Evolutionary conservation across 2,329 filamentous ascomycete genomes (phyloP).

Genomic region (Cladosporium sphaerospermum): DNA sequence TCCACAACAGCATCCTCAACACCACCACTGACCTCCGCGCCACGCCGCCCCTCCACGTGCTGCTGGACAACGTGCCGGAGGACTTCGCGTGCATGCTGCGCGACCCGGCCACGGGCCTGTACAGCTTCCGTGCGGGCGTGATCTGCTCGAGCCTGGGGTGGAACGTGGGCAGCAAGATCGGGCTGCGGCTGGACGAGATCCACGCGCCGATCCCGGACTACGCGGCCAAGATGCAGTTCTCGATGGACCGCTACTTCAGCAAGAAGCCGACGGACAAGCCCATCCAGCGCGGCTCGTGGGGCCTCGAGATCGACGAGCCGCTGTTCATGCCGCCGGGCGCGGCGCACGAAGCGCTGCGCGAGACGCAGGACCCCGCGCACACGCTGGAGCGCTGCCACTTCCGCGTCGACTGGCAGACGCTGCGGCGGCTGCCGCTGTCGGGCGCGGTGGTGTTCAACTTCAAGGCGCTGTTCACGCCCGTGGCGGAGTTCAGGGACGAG

Average conservation of each 20-base stretch:
- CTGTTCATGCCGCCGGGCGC: constrained; percentile 68
- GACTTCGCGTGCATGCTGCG: constrained; percentile 75
- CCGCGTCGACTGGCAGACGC: constrained; percentile 82
- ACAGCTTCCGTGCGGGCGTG: constrained; percentile 67
- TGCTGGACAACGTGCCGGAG: constrained; percentile 74
- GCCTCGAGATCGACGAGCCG: constrained; percentile 67
- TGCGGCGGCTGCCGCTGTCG: constrained; percentile 70
- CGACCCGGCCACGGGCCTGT: constrained; percentile 64
- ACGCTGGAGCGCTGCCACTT: constrained; percentile 56
- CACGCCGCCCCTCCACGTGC: constrained; percentile 60
- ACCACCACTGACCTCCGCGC: constrained; percentile 55
- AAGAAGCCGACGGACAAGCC: constrained; percentile 68
- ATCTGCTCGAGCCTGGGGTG: constrained; percentile 77
- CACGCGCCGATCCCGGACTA: constrained; percentile 74
- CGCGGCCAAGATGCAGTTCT: constrained; percentile 79
- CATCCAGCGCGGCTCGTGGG: constrained; percentile 82
- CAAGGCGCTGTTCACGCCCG: constrained; percentile 75
- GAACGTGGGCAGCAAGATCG: constrained; percentile 70
- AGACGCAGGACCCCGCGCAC: constrained; percentile 52
- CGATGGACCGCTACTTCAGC: constrained; percentile 81
- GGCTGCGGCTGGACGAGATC: constrained; percentile 62
- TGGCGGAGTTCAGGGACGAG: constrained; percentile 64
- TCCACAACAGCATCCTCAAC: constrained; percentile 64
- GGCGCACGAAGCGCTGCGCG: constrained; percentile 56
- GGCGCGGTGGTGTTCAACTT: constrained; percentile 79